phyloP scores from a whole-genome alignment of 1,284 basidiomycete species.

The Sutorius eximius region DNA sequence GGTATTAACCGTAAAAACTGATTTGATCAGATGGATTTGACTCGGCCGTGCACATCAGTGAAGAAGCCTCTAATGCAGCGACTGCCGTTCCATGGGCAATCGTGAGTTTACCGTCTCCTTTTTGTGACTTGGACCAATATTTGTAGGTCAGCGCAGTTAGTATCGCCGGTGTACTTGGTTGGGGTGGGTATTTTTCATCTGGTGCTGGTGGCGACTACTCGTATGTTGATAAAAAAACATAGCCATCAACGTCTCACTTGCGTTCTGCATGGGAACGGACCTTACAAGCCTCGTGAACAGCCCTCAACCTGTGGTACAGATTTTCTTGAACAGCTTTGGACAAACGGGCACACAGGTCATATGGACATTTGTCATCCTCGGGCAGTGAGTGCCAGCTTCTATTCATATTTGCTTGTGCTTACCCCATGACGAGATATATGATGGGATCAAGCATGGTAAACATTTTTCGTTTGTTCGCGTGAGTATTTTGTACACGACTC shows the following conservation, averaged over 20 bases:
- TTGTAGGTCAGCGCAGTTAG: constrained; percentile 46
- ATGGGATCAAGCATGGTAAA: constrained; percentile 73
- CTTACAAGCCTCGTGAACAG: constrained; percentile 55
- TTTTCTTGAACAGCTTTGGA: constrained; percentile 70
- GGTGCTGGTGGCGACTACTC: neutral
- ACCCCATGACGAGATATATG: constrained; percentile 50
- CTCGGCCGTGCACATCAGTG: constrained; percentile 74
- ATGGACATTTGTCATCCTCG: constrained; percentile 67
- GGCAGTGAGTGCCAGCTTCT: constrained; percentile 49
- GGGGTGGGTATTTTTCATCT: constrained; percentile 45
- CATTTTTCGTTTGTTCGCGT: neutral
- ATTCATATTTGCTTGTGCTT: neutral
- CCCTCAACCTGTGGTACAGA: constrained; percentile 73
- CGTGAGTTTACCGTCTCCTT: constrained; percentile 30
- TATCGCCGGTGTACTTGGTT: constrained; percentile 65
- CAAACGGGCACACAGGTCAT: constrained; percentile 57
- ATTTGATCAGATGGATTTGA: constrained; percentile 45
- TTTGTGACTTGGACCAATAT: constrained; percentile 1
- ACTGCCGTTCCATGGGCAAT: constrained; percentile 75
- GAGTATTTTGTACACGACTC: neutral
- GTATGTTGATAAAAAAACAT: neutral
- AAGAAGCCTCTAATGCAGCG: constrained; percentile 73
- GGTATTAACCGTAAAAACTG: neutral
- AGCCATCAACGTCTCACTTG: constrained; percentile 60
- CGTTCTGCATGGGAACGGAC: constrained; percentile 67